Conservation (phyloP, 805 yeast genomes). For the Pichia occidentalis region DNA sequence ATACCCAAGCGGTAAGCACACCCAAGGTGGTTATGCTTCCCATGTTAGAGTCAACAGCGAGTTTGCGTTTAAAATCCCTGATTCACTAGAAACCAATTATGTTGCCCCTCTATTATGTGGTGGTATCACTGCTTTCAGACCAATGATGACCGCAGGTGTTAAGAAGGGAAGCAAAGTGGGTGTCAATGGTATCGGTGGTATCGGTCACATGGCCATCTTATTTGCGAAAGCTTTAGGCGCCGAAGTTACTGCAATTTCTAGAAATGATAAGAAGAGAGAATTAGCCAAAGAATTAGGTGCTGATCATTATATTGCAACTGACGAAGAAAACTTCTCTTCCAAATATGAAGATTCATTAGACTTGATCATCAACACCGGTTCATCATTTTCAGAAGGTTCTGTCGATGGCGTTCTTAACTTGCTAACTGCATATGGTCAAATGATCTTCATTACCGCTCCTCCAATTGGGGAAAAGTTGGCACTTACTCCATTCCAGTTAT, state of each 20-base stretch:
- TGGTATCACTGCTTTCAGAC: conserved; percentile 49
- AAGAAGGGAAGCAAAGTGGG: conserved; percentile 48
- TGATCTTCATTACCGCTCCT: conserved; percentile 27
- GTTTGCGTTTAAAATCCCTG: conserved; percentile 45
- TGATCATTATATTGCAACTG: conserved; percentile 47
- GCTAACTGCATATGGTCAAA: conserved; percentile 30
- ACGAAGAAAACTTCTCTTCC: conserved; percentile 37
- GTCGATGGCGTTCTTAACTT: conserved; percentile 22
- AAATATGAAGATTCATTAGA: conserved; percentile 34
- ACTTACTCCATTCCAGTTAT: conserved; percentile 31
- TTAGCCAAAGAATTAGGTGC: conserved; percentile 48
- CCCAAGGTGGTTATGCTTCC: conserved; percentile 46
- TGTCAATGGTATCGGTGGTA: conserved; percentile 41
- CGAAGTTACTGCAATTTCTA: conserved; percentile 50
- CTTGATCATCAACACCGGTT: conserved; percentile 43
- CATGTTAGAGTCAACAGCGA: conserved; percentile 39
- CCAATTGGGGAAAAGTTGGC: conserved; percentile 32
- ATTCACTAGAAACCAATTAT: conserved; percentile 32
- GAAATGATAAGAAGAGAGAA: conserved; percentile 41
- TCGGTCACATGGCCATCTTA: conserved; percentile 41
- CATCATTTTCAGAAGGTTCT: conserved; percentile 31
- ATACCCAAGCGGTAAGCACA: conserved; percentile 39
- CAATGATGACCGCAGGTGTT: conserved; percentile 35
- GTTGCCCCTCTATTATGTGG: conserved; percentile 55
- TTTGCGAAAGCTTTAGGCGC: conserved; percentile 58